These are phyloP conservation scores for Hirsutella minnesotensis DNA, from an alignment of 2,329 filamentous ascomycete genomes.

Conservation along the genomic window DNA sequence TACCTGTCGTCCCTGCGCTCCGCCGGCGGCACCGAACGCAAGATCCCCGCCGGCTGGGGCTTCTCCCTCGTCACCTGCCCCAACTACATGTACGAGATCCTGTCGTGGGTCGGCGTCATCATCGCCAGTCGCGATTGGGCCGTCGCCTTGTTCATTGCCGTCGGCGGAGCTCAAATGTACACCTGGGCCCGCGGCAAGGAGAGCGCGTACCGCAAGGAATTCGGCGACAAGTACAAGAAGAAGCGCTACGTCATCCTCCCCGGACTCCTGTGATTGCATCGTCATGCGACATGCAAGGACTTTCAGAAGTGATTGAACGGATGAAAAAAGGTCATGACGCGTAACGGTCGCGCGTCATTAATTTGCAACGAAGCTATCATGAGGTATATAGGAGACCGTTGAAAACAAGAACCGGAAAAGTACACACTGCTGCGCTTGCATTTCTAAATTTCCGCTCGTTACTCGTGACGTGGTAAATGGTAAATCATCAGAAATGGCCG, in stretches of 20 bases:
- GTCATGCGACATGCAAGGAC: not conserved
- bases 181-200: constrained; percentile 89
- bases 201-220: constrained; percentile 76
- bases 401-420: too few species aligned
- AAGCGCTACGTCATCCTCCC: constrained; percentile 81
- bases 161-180: constrained; percentile 71
- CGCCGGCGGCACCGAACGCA: constrained; percentile 70
- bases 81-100: constrained; percentile 89
- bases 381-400: too few species aligned
- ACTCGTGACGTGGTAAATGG: not conserved
- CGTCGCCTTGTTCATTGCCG: constrained; percentile 62
- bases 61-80: constrained; percentile 86
- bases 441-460: not conserved
- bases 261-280: constrained; percentile 49
- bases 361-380: too few species aligned
- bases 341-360: too few species aligned
- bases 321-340: not conserved
- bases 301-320: not conserved
- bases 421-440: not conserved
- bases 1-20: constrained; percentile 68
- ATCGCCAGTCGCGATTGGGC: constrained; percentile 69
- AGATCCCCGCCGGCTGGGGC: constrained; percentile 76
- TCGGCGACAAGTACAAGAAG: constrained; percentile 88
- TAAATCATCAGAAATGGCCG: too few species aligned
- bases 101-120: constrained; percentile 77